Conservation (phyloP, 2,329 filamentous ascomycete genomes). For the Gnomoniopsis smithogilvyi region DNA sequence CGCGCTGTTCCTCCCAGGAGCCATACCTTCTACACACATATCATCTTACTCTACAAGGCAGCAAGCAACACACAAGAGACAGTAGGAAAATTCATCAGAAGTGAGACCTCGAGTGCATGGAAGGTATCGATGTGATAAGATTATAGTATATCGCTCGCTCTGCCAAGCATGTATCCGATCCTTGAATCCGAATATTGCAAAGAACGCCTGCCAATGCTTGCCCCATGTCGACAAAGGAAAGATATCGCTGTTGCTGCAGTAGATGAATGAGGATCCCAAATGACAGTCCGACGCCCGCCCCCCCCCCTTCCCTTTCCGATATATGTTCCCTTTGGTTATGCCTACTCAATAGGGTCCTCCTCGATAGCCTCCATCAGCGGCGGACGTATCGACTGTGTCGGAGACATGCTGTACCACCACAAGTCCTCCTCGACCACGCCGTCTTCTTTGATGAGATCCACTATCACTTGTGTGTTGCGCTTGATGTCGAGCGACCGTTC, state of each 20-base stretch:
- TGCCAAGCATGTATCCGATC: not conserved
- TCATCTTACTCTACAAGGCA: no score
- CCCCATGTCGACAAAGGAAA: conserved; percentile 4
- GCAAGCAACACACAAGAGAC: no score
- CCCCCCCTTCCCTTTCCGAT: not conserved
- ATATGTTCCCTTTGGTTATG: not conserved
- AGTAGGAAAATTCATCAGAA: no score
- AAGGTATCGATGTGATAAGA: not conserved
- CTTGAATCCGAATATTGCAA: not conserved
- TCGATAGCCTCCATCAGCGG: conserved; percentile 49
- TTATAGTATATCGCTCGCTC: not conserved
- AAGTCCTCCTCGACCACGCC: conserved; percentile 57
- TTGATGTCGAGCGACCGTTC: conserved; percentile 58
- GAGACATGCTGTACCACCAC: conserved; percentile 56
- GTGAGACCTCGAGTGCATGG: not conserved
- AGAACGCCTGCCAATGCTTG: conserved; percentile 15
- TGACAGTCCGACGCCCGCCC: not conserved
- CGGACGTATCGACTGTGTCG: conserved; percentile 53
- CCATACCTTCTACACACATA: no score
- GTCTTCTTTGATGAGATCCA: conserved; percentile 63
- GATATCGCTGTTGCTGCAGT: not conserved
- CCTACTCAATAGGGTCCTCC: conserved; percentile 43
- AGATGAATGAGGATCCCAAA: not conserved
- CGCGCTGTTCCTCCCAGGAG: no score
- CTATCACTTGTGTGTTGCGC: conserved; percentile 58